Evolutionary conservation across 148 eudicot species (phyloP).

Genomic region (Agrostemma githago): DNA sequence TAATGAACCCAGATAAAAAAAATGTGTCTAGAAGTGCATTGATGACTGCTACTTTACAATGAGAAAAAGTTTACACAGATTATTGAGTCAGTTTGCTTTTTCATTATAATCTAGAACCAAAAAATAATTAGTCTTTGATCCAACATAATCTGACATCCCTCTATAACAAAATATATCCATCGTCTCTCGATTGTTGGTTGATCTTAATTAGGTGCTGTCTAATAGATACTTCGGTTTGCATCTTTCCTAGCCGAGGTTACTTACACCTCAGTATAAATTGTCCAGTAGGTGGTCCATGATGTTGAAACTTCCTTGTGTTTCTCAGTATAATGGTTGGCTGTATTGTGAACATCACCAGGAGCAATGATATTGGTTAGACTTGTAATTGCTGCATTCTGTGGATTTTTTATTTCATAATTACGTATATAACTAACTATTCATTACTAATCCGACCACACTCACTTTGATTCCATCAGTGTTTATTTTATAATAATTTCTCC

Average conservation of each 20-base stretch:
- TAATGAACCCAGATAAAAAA: too few species aligned
- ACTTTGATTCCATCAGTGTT: not conserved
- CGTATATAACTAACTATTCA: not conserved
- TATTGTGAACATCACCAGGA: not conserved
- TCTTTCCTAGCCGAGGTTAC: not conserved
- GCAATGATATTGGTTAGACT: constrained; percentile 6
- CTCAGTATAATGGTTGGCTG: constrained; percentile 3
- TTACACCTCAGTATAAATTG: not conserved
- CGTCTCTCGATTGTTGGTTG: not conserved
- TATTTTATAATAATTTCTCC: too few species aligned
- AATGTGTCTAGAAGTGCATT: too few species aligned
- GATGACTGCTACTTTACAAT: too few species aligned
- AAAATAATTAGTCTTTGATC: too few species aligned
- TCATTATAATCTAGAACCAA: too few species aligned
- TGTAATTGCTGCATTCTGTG: not conserved
- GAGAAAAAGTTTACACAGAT: too few species aligned
- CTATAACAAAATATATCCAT: not conserved
- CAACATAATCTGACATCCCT: not conserved
- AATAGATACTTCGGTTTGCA: not conserved
- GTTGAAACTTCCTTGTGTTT: not conserved
- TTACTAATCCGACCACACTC: not conserved
- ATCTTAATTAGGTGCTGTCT: not conserved
- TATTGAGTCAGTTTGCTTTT: too few species aligned
- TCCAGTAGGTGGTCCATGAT: not conserved
- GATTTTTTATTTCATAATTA: not conserved